Evolutionary conservation across 2,329 filamentous ascomycete species (phyloP), one percentile per base, ranked within the genome.

Genomic region (Myriosclerotinia duriaeana): DNA sequence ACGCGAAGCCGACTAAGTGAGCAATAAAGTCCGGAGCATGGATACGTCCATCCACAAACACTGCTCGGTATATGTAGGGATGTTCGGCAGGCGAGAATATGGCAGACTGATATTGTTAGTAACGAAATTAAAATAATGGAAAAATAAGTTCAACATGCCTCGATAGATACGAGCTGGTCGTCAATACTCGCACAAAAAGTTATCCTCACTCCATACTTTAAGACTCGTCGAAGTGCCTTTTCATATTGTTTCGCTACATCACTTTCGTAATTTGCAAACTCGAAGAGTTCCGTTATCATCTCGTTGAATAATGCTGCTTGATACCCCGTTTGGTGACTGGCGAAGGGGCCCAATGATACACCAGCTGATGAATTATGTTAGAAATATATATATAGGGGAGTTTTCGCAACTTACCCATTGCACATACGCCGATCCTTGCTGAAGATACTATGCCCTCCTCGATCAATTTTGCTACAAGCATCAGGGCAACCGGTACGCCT

Each of bases 131-230:
- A 30, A 34, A 7, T 36, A 40, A 38, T 15, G 34, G 48, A 30
- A 30, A 46, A 44, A 62, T n/a, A 22, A 36, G 40, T 22, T 40
- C n/a, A n/a, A 69, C 67, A 54, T 73, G 91, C 89, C 82, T 97
- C 94, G 75, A 99, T 82, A 5, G 93, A 94, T 17, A 99, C 93
- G 2, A 99, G 83, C 78, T 99, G 95, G 77, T 99, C 95, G 76
- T 99, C 95, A 62, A 99, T 96, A 77, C 93, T 97, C 64, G 94
- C 94, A 67, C 96, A 84, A 76, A 93, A 97, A 0, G 93, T 90
- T 59, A 98, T 86, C 52, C 92, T 87, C 17, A 91, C 91, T 15
- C 93, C 93, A 73, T 92, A 89, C 20, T 88, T 84, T 8, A 99
- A 81, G 1, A 90, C 89, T 12, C 85, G 85, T 73, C 90, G 87